Conservation (phyloP, 345 rosid genomes). For the Physaria fendleri region DNA sequence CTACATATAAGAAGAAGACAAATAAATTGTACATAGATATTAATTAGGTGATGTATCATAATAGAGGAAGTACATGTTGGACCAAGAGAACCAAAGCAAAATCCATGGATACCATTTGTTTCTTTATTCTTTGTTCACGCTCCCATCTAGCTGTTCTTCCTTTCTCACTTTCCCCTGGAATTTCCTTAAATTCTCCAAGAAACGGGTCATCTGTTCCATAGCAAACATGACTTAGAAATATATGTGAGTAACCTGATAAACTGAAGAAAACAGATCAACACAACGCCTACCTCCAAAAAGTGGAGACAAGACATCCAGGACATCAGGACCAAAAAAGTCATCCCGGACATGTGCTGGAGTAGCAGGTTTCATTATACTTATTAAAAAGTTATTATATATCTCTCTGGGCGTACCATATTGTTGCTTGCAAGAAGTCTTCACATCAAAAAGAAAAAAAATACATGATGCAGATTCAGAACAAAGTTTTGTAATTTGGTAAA, state of each 20-base stretch:
- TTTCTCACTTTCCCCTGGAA: conserved; percentile 62
- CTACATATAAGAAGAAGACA: conserved; percentile 25
- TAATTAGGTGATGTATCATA: neutral
- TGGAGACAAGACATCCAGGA: too few species aligned
- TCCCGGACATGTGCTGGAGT: neutral
- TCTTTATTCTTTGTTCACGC: conserved; percentile 56
- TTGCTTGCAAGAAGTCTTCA: neutral
- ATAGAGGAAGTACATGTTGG: neutral
- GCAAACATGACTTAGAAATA: neutral
- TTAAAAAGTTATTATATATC: neutral
- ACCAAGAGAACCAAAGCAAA: neutral
- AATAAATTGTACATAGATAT: neutral
- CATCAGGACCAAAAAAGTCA: too few species aligned
- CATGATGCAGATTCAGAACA: neutral
- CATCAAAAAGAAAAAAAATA: neutral
- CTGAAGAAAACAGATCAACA: neutral
- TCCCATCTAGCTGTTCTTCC: conserved; percentile 62
- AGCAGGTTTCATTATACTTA: neutral
- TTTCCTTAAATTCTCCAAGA: conserved; percentile 32
- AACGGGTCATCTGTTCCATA: conserved; percentile 29
- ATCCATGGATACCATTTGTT: conserved; percentile 48
- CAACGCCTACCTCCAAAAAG: neutral
- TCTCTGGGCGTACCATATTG: neutral
- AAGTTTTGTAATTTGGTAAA: neutral
- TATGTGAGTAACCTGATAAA: neutral